Evolutionary conservation across 2,329 filamentous ascomycete species (phyloP).

Genomic region (Colletotrichum noveboracense): DNA sequence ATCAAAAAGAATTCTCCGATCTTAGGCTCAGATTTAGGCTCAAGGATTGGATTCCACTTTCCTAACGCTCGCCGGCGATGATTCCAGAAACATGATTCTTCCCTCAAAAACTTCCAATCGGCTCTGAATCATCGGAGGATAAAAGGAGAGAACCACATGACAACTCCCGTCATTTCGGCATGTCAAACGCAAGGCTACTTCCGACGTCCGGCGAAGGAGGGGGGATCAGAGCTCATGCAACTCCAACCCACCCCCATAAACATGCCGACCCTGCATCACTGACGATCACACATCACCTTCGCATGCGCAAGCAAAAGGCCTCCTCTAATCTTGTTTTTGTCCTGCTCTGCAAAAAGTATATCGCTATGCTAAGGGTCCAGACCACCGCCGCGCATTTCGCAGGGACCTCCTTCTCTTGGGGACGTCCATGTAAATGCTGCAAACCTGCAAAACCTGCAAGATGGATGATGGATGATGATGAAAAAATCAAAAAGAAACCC

Average conservation of each 20-base stretch:
- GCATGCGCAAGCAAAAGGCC: not conserved
- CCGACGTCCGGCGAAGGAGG: not conserved
- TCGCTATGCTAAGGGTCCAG: not conserved
- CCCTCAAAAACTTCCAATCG: not conserved
- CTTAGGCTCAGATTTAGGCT: not conserved
- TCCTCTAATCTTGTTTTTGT: not conserved
- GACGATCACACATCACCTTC: not conserved
- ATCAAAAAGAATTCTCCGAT: not conserved
- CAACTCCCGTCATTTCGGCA: not conserved
- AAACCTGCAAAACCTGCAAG: not conserved
- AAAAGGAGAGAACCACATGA: not conserved
- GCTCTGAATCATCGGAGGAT: not conserved
- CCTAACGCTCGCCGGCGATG: not conserved
- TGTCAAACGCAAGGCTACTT: not conserved
- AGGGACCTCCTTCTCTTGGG: not conserved
- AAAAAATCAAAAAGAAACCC: not conserved
- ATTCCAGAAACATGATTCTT: not conserved
- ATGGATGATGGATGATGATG: not conserved
- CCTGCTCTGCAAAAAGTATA: not conserved
- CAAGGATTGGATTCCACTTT: not conserved
- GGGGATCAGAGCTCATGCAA: not conserved
- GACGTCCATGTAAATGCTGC: not conserved
- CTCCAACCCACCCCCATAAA: not conserved
- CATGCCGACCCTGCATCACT: not conserved
- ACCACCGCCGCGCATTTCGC: not conserved